A percentile compares a stretch with the other conserved stretches of the same genome.
These are phyloP conservation scores for Quercus aquifolioides DNA, from an alignment of 306 rosid genomes.

Conservation along the genomic window DNA sequence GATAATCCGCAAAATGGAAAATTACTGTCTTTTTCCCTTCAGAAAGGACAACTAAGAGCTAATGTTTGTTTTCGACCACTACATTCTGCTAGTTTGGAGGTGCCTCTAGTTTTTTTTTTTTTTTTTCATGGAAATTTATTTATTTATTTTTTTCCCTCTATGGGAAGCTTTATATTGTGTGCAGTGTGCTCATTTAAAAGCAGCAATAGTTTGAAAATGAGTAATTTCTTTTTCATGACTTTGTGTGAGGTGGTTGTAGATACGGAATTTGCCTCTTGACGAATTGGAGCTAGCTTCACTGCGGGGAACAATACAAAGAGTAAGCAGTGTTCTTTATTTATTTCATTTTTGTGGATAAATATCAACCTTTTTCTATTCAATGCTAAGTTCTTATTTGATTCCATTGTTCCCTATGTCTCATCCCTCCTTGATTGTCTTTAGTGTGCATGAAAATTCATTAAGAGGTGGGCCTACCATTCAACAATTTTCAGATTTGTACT, in stretches of 20 bases:
- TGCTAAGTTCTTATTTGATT: neutral
- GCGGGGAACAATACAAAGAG: conserved; percentile 87
- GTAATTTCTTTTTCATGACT: neutral
- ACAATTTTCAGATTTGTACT: neutral
- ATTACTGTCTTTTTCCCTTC: conserved; percentile 63
- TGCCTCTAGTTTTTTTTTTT: conserved; percentile 28
- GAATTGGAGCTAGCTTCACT: conserved; percentile 92
- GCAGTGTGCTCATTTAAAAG: neutral
- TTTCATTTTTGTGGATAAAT: conserved; percentile 5
- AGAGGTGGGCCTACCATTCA: neutral
- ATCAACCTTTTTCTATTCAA: neutral
- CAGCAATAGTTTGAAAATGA: neutral
- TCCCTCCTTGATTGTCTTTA: neutral
- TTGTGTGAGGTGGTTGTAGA: conserved; percentile 34
- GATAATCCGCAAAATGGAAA: conserved; percentile 50
- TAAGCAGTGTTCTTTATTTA: conserved; percentile 31
- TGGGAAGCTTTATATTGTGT: conserved; percentile 10
- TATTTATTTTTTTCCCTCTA: neutral
- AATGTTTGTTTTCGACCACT: conserved; percentile 56
- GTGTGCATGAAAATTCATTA: neutral
- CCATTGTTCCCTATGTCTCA: neutral
- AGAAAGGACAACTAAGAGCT: conserved; percentile 78
- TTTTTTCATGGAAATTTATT: conserved; percentile 9
- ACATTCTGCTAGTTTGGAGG: conserved; percentile 92
- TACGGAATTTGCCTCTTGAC: conserved; percentile 79